A percentile compares a stretch with the other conserved stretches of the same genome.
phyloP scores from a whole-genome alignment of 1,139 yeast species.

The Candida tropicalis region DNA sequence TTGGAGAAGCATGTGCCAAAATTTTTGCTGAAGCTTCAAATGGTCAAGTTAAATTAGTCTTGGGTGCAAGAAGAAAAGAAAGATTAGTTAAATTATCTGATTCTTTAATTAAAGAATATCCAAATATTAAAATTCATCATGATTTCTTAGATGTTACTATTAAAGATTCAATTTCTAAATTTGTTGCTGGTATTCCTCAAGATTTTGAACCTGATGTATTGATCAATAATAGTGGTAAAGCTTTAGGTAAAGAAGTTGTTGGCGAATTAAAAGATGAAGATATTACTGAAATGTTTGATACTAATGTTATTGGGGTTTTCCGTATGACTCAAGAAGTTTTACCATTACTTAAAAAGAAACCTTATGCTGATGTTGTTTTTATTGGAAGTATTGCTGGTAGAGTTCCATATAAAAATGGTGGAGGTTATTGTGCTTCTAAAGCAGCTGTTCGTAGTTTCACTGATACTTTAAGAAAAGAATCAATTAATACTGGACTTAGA shows the following conservation, averaged over 20 bases:
- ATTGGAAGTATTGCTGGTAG: constrained; percentile 56
- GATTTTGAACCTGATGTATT: constrained; percentile 68
- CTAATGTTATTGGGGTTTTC: constrained; percentile 75
- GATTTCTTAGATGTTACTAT: constrained; percentile 64
- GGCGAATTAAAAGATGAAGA: constrained; percentile 60
- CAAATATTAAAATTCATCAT: constrained; percentile 50
- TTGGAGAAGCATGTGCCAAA: constrained; percentile 75
- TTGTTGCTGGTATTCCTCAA: constrained; percentile 50
- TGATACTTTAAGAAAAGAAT: constrained; percentile 50
- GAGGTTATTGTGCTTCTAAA: constrained; percentile 53
- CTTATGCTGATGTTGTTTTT: constrained; percentile 51
- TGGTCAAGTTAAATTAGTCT: constrained; percentile 64
- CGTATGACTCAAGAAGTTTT: constrained; percentile 67
- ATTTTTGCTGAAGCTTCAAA: constrained; percentile 71
- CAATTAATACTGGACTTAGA: constrained; percentile 47
- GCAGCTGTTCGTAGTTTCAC: constrained; percentile 51
- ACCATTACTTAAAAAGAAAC: constrained; percentile 60
- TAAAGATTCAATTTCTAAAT: constrained; percentile 51
- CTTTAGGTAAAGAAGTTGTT: constrained; percentile 66
- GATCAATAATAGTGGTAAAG: constrained; percentile 83
- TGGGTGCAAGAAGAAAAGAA: constrained; percentile 71
- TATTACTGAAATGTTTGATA: constrained; percentile 64
- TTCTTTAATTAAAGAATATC: constrained; percentile 47
- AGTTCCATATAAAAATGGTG: constrained; percentile 55
- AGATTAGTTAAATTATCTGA: constrained; percentile 49